phyloP scores from a whole-genome alignment of 1,284 basidiomycete genomes.

The Amylostereum areolatum region DNA sequence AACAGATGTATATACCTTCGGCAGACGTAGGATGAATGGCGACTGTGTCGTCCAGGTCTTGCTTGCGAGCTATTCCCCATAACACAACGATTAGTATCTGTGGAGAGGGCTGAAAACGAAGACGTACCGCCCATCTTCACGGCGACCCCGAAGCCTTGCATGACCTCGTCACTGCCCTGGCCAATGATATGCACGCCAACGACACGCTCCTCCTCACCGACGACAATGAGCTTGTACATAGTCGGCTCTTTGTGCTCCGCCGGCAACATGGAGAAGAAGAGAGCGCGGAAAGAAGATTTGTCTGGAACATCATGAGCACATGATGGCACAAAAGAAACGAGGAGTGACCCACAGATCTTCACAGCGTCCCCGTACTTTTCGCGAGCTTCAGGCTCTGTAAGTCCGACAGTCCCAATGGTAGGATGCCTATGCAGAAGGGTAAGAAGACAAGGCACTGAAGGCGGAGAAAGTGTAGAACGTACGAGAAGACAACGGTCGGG shows the following conservation, averaged over 20 bases:
- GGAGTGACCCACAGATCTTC: constrained; percentile 76
- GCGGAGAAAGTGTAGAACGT: constrained; percentile 25
- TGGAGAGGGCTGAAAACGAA: background rate
- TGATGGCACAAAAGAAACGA: background rate
- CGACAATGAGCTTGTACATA: constrained; percentile 86
- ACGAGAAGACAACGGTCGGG: constrained; percentile 94
- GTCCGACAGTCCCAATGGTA: constrained; percentile 85
- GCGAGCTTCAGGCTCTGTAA: constrained; percentile 87
- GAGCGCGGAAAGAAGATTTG: constrained; percentile 74
- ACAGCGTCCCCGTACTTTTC: constrained; percentile 83
- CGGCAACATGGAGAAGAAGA: constrained; percentile 86
- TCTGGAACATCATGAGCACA: constrained; percentile 29
- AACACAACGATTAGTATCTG: constrained; percentile 2
- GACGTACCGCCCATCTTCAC: constrained; percentile 90
- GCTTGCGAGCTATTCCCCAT: constrained; percentile 56
- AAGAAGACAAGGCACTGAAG: constrained; percentile 3
- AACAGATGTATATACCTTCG: constrained; percentile 47
- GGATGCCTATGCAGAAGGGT: constrained; percentile 60
- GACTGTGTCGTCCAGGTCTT: constrained; percentile 83
- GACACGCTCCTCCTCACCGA: constrained; percentile 87
- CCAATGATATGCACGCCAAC: constrained; percentile 95
- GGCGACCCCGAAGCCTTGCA: constrained; percentile 93
- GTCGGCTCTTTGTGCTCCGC: constrained; percentile 90
- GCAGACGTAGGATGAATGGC: constrained; percentile 87
- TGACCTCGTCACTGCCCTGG: constrained; percentile 82